Percentiles rank a stretch among this genome's conserved stretches.
These are phyloP conservation scores for Pascua sp. DNA, from an alignment of 1,284 basidiomycete species.

Conservation along the genomic window DNA sequence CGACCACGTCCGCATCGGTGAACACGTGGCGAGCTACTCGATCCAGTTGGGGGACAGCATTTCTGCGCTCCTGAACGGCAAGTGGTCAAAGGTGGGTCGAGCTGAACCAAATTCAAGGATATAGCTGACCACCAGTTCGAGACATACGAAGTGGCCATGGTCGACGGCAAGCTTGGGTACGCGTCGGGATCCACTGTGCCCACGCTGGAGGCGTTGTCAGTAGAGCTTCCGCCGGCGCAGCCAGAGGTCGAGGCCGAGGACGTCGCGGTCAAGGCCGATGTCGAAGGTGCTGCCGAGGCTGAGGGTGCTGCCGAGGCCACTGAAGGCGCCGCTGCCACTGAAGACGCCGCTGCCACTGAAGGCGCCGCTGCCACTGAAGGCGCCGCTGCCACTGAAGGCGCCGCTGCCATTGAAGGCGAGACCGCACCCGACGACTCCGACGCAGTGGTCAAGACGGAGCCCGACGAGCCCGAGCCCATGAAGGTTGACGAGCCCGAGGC, in stretches of 20 bases:
- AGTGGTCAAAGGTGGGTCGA: conserved; percentile 73
- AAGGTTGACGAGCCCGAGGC: neutral
- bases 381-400: conserved; percentile 6
- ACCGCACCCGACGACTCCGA: neutral
- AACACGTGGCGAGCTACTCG: conserved; percentile 91
- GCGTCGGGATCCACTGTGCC: conserved; percentile 71
- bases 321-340: neutral
- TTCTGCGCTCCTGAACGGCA: conserved; percentile 61
- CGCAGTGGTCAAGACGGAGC: conserved; percentile 15
- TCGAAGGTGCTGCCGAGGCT: conserved; percentile 1
- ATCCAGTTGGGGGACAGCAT: conserved; percentile 88
- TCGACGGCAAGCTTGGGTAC: conserved; percentile 76
- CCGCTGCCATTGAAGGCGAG: neutral
- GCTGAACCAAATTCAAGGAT: neutral
- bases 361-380: conserved; percentile 1
- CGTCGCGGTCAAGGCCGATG: neutral
- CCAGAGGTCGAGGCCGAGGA: conserved; percentile 16
- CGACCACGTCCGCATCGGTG: conserved; percentile 81
- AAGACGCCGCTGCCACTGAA: neutral
- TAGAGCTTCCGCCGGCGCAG: conserved; percentile 54
- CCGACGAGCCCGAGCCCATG: neutral
- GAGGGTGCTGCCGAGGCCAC: conserved; percentile 2
- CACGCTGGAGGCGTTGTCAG: conserved; percentile 57
- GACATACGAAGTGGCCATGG: conserved; percentile 91
- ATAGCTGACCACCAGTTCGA: conserved; percentile 65